Evolutionary conservation across 257 asterid species (phyloP).

Genomic region (Eucommia ulmoides): DNA sequence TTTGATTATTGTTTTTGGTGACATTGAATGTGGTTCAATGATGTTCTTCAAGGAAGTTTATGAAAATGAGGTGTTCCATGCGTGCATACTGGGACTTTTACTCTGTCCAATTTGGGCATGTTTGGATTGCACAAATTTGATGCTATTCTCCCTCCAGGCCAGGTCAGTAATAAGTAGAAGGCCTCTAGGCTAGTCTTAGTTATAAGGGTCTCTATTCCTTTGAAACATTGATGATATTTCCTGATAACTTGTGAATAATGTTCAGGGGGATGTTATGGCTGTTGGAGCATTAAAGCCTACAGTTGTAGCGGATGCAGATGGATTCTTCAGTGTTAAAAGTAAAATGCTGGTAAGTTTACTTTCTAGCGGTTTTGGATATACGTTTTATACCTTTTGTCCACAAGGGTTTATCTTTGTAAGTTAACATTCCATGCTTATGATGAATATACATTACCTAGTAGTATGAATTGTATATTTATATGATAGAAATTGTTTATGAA

Average conservation of each 20-base stretch:
- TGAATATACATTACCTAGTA: no score
- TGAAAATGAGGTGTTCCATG: neutral
- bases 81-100: slow-evolving; percentile 56
- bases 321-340: slow-evolving; percentile 60
- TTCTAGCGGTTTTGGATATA: no score
- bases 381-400: no score
- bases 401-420: no score
- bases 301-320: slow-evolving; percentile 53
- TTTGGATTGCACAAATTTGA: slow-evolving; percentile 91
- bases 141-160: slow-evolving; percentile 94
- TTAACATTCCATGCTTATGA: no score
- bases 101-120: slow-evolving; percentile 87
- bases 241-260: slow-evolving; percentile 9
- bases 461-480: no score
- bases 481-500: no score
- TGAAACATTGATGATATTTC: neutral
- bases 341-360: slow-evolving; percentile 65
- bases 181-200: neutral
- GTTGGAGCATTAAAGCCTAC: slow-evolving; percentile 87
- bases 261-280: slow-evolving; percentile 93
- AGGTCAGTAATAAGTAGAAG: slow-evolving; percentile 34
- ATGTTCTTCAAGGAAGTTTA: neutral
- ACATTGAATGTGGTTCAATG: neutral
- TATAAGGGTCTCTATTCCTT: neutral
- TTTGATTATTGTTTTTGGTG: neutral